Percentiles rank a stretch among this genome's conserved stretches.
Conservation (phyloP, 1,284 basidiomycete species). For the Vanrija humicola region DNA sequence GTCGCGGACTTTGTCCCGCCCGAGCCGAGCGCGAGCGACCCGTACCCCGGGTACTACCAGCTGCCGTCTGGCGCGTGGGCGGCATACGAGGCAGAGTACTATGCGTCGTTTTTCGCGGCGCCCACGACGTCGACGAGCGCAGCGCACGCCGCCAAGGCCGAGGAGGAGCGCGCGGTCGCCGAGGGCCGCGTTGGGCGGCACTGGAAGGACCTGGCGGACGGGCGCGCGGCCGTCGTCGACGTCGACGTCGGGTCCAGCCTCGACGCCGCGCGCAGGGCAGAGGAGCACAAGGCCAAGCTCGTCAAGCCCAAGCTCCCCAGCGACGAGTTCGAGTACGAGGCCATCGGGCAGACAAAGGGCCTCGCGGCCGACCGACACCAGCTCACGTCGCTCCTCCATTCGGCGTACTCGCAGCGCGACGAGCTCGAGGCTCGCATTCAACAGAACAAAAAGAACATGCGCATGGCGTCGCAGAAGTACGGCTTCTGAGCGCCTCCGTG, state of each 20-base stretch:
- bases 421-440: conserved; percentile 45
- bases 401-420: conserved; percentile 39
- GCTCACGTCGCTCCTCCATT: conserved; percentile 41
- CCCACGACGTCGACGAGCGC: background rate
- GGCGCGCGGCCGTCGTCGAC: conserved; percentile 25
- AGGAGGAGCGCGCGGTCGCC: conserved; percentile 11
- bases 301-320: conserved; percentile 27
- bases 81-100: conserved; percentile 71
- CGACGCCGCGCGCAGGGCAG: conserved; percentile 27
- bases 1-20: conserved; percentile 64
- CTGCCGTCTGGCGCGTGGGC: conserved; percentile 75
- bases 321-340: conserved; percentile 43
- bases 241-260: conserved; percentile 35
- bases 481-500: conserved; percentile 12
- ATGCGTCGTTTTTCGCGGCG: conserved; percentile 57
- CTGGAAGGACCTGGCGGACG: conserved; percentile 40
- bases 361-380: conserved; percentile 47
- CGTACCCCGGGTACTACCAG: conserved; percentile 84
- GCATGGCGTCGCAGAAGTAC: conserved; percentile 41
- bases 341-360: conserved; percentile 45
- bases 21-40: conserved; percentile 67
- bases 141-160: background rate
- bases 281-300: conserved; percentile 25
- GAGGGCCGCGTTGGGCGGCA: conserved; percentile 28
- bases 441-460: conserved; percentile 46